These are phyloP conservation scores for Platanus orientalis DNA, from an alignment of 164 flowering plant genomes.

Conservation along the genomic window DNA sequence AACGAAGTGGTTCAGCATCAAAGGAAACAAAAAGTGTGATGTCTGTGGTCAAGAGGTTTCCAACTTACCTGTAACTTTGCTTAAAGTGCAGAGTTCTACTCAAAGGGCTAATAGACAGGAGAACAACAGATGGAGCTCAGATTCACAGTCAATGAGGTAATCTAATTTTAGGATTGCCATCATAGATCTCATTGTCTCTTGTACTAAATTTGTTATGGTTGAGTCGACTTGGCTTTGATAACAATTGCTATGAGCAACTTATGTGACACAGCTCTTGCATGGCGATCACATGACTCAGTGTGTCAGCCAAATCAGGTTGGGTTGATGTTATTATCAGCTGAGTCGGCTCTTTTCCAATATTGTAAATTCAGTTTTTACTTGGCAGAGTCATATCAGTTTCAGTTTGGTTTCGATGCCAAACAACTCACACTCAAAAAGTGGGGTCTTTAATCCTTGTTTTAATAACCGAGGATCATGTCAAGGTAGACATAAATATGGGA, in stretches of 20 bases:
- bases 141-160: conserved; percentile 44
- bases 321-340: not conserved
- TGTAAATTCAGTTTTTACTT: not conserved
- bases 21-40: conserved; percentile 70
- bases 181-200: not conserved
- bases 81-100: conserved; percentile 43
- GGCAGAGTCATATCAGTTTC: not conserved
- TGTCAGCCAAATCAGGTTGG: too few relatives aligned
- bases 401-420: too few relatives aligned
- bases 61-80: conserved; percentile 85
- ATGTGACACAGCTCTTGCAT: not conserved
- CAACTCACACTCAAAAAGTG: too few relatives aligned
- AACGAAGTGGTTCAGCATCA: conserved; percentile 72
- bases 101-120: conserved; percentile 38
- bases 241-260: not conserved
- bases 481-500: not conserved
- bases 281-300: not conserved
- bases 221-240: not conserved
- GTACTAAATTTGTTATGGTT: not conserved
- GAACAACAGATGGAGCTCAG: conserved; percentile 25
- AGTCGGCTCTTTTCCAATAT: not conserved
- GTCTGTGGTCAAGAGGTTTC: conserved; percentile 79
- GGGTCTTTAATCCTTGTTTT: not conserved
- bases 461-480: not conserved
- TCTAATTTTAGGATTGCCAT: not conserved